Evolutionary conservation across 306 rosid species (phyloP).

Genomic region (Macrotyloma uniflorum): DNA sequence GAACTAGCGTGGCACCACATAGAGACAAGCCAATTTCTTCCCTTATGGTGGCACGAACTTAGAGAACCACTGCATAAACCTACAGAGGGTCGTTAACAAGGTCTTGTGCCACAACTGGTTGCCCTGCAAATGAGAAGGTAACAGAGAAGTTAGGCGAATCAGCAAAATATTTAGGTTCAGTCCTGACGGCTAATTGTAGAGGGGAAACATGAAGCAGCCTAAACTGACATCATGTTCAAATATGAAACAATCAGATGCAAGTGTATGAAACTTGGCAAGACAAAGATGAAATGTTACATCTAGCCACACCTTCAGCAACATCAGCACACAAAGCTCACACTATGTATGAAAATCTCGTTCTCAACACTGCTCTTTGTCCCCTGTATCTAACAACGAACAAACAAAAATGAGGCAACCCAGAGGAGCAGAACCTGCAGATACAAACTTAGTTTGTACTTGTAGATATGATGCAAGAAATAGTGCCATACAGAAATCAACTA

Average conservation of each 20-base stretch:
- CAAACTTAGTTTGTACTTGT: neutral
- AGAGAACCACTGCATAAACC: slow-evolving; percentile 34
- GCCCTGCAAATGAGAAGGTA: slow-evolving; percentile 35
- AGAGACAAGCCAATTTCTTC: slow-evolving; percentile 31
- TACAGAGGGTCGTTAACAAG: slow-evolving; percentile 30
- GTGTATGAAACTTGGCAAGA: slow-evolving; percentile 37
- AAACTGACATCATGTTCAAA: slow-evolving; percentile 31
- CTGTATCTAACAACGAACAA: slow-evolving; percentile 32
- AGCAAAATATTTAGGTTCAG: slow-evolving; percentile 9
- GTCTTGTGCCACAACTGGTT: slow-evolving; percentile 37
- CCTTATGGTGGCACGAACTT: slow-evolving; percentile 38
- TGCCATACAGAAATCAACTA: neutral
- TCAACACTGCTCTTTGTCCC: slow-evolving; percentile 25
- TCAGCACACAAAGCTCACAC: slow-evolving; percentile 32
- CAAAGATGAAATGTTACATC: slow-evolving; percentile 32
- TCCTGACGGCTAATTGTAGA: neutral
- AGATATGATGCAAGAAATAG: neutral
- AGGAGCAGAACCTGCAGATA: slow-evolving; percentile 39
- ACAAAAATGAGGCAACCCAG: slow-evolving; percentile 49
- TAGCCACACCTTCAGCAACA: slow-evolving; percentile 40
- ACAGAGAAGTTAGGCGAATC: slow-evolving; percentile 14
- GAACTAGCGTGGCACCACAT: slow-evolving; percentile 33
- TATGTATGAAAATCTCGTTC: slow-evolving; percentile 40
- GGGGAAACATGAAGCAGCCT: slow-evolving; percentile 44
- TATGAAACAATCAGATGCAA: slow-evolving; percentile 37